Evolutionary conservation across 495 filamentous ascomycete genomes (phyloP).

Genomic region (Aspergillus incahuasiensis): DNA sequence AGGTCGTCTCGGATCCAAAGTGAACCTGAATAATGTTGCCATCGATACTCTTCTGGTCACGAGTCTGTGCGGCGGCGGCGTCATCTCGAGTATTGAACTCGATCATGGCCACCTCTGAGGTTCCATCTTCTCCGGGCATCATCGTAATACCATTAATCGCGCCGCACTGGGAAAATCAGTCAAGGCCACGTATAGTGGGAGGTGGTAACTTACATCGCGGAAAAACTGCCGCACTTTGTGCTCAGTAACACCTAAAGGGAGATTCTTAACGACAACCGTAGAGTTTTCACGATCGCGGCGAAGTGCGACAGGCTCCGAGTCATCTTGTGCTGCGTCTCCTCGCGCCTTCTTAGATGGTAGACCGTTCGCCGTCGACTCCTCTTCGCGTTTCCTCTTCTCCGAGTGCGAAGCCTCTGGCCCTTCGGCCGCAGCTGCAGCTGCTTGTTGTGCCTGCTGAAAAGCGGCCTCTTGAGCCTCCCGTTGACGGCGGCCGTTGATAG

Average conservation of each 20-base stretch:
- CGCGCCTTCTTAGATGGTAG: slow-evolving; percentile 55
- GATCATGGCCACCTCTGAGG: slow-evolving; percentile 66
- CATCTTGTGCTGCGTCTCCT: slow-evolving; percentile 34
- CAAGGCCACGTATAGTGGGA: not conserved
- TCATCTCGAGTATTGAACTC: slow-evolving; percentile 82
- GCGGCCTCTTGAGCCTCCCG: slow-evolving; percentile 58
- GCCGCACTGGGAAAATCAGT: slow-evolving; percentile 53
- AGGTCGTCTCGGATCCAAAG: slow-evolving; percentile 66
- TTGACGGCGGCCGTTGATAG: slow-evolving; percentile 60
- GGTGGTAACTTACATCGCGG: slow-evolving; percentile 53
- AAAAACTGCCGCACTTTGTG: slow-evolving; percentile 82
- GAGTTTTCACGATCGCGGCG: slow-evolving; percentile 88
- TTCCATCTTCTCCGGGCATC: slow-evolving; percentile 49
- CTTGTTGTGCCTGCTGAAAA: slow-evolving; percentile 38
- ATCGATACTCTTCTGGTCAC: slow-evolving; percentile 70
- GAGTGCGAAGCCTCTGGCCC: slow-evolving; percentile 26
- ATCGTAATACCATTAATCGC: slow-evolving; percentile 72
- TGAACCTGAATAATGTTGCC: slow-evolving; percentile 66
- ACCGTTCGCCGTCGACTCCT: slow-evolving; percentile 42
- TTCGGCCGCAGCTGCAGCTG: slow-evolving; percentile 17
- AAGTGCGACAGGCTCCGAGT: slow-evolving; percentile 35
- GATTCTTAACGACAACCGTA: slow-evolving; percentile 70
- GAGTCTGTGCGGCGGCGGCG: slow-evolving; percentile 70
- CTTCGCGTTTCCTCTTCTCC: slow-evolving; percentile 70
- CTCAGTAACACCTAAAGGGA: slow-evolving; percentile 65